These are phyloP conservation scores for Hermanozyma aechmeae DNA, from an alignment of 805 yeast genomes.

Conservation along the genomic window DNA sequence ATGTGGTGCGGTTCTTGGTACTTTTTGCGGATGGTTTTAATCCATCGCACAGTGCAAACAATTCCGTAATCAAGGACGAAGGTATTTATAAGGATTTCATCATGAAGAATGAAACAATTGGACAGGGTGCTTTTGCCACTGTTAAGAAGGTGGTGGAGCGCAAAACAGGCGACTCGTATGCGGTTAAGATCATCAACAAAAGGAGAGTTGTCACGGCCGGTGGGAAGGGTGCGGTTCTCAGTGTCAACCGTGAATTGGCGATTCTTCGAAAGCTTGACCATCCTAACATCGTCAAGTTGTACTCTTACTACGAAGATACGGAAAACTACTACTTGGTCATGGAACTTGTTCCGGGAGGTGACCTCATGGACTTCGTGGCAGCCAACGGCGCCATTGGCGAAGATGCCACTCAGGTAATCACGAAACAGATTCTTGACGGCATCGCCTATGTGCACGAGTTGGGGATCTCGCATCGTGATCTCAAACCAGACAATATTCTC, in stretches of 20 bases:
- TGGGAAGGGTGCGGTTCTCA: constrained; percentile 47
- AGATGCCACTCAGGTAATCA: constrained; percentile 78
- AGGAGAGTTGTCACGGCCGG: constrained; percentile 65
- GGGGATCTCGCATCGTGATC: constrained; percentile 93
- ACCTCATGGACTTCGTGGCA: constrained; percentile 93
- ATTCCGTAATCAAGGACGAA: constrained; percentile 28
- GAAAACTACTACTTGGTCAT: constrained; percentile 80
- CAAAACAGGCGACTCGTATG: constrained; percentile 74
- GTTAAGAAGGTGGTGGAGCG: too few relatives aligned
- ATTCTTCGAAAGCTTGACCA: constrained; percentile 73
- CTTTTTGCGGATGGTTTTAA: constrained; percentile 36
- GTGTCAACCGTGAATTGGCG: constrained; percentile 79
- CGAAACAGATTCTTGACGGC: constrained; percentile 77
- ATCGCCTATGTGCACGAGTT: constrained; percentile 77
- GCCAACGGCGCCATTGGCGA: constrained; percentile 89
- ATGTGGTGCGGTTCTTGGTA: constrained; percentile 46
- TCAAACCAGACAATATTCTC: constrained; percentile 92
- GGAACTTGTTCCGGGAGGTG: constrained; percentile 97
- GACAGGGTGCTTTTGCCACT: not conserved
- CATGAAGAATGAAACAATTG: constrained; percentile 62
- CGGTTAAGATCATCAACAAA: constrained; percentile 83
- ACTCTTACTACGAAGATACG: constrained; percentile 78
- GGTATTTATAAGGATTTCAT: constrained; percentile 68
- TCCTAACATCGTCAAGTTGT: constrained; percentile 73
- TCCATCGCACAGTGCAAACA: constrained; percentile 17